These are phyloP conservation scores for Hemileccinum rubropunctum DNA, from an alignment of 768 basidiomycete genomes.

Conservation along the genomic window DNA sequence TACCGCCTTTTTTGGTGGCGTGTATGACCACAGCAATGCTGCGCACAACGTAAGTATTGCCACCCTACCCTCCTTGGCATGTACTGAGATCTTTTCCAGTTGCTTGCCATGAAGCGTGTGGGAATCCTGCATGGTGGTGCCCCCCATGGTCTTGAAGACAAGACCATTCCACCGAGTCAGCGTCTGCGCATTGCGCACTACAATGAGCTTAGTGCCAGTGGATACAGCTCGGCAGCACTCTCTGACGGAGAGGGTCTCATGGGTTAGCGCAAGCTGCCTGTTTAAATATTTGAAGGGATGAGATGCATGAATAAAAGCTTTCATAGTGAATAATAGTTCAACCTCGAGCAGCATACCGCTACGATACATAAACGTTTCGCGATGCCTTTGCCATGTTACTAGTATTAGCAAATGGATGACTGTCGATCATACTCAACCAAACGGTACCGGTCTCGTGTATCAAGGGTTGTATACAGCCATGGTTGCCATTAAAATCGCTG, in stretches of 20 bases:
- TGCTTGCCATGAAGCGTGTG: conserved; percentile 52
- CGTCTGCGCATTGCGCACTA: conserved; percentile 67
- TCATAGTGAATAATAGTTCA: conserved; percentile 5
- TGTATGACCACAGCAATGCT: conserved; percentile 86
- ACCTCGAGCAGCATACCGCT: not conserved
- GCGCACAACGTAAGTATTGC: conserved; percentile 67
- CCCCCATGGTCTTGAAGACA: conserved; percentile 57
- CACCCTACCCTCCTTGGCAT: not conserved
- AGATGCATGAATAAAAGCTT: conserved; percentile 4
- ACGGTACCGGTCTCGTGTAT: no score
- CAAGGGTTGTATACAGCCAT: no score
- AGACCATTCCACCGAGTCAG: conserved; percentile 69
- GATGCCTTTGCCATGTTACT: conserved; percentile 9
- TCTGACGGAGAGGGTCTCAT: conserved; percentile 57
- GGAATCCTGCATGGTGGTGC: conserved; percentile 51
- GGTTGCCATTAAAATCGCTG: no score
- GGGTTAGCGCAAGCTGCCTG: conserved; percentile 32
- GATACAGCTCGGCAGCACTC: conserved; percentile 53
- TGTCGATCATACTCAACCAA: not conserved
- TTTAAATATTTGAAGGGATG: not conserved
- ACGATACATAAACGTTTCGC: conserved; percentile 15
- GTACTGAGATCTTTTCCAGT: conserved; percentile 10
- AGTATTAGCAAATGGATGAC: not conserved
- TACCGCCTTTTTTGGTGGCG: conserved; percentile 91
- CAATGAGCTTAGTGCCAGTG: conserved; percentile 47